Conservation (phyloP, 2,329 filamentous ascomycete species). For the Fusarium albidum region DNA sequence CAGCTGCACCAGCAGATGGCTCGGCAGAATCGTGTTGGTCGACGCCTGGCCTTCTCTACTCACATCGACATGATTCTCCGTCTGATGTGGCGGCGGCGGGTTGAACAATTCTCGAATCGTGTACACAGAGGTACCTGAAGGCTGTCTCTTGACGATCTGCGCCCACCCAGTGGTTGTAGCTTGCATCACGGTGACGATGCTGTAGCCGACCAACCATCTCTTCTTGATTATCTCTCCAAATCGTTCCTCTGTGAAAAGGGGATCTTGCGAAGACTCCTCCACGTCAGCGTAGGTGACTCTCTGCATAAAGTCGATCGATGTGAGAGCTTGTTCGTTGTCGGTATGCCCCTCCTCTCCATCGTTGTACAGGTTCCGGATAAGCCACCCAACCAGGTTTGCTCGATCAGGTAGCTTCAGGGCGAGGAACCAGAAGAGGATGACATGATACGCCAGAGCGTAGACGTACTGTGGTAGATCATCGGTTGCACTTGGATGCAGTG, state of each 20-base stretch:
- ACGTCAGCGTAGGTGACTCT: conserved; percentile 85
- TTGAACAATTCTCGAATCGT: conserved; percentile 67
- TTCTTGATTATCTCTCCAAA: conserved; percentile 74
- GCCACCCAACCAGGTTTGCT: conserved; percentile 86
- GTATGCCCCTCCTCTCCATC: conserved; percentile 76
- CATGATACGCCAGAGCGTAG: conserved; percentile 91
- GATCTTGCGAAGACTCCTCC: conserved; percentile 75
- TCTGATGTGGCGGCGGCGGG: conserved; percentile 65
- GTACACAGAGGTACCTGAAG: conserved; percentile 71
- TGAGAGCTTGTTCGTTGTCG: conserved; percentile 90
- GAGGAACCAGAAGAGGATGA: conserved; percentile 97
- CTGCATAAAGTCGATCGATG: conserved; percentile 95
- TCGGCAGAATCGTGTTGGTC: conserved; percentile 72
- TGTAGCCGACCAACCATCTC: conserved; percentile 77
- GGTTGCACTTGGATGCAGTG: conserved; percentile 45
- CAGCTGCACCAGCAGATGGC: conserved; percentile 75
- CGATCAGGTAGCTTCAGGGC: conserved; percentile 86
- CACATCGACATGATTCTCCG: conserved; percentile 55
- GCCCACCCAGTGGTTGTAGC: conserved; percentile 72
- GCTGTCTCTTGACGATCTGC: conserved; percentile 74
- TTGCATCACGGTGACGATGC: conserved; percentile 78
- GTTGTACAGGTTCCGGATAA: conserved; percentile 84
- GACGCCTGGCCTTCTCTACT: conserved; percentile 60
- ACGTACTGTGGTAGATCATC: conserved; percentile 93
- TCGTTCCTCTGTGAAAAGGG: conserved; percentile 68